A percentile compares a stretch with the other conserved stretches of the same genome.
Evolutionary conservation across 352 stramenopile genomes (phyloP).

Genomic region (Thalassiosira oceanica): DNA sequence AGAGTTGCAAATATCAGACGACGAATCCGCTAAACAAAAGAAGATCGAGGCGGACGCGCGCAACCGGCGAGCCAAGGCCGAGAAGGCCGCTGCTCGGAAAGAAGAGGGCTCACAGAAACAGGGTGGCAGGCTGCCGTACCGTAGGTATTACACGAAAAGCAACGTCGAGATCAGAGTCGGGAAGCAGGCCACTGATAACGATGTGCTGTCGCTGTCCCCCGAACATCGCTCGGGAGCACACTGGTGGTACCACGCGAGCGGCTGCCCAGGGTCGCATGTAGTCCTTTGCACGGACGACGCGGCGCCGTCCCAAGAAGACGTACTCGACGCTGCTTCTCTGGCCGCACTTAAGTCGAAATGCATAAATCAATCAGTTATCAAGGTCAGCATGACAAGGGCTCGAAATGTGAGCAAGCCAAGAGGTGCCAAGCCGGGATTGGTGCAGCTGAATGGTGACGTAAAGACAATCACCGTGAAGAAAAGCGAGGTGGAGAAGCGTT

Average conservation of each 20-base stretch:
- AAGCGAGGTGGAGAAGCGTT: slow-evolving; percentile 60
- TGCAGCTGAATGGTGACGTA: slow-evolving; percentile 69
- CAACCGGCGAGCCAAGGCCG: slow-evolving; percentile 47
- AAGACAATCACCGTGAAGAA: slow-evolving; percentile 74
- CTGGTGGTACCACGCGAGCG: slow-evolving; percentile 81
- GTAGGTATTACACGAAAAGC: slow-evolving; percentile 60
- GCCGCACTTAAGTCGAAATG: slow-evolving; percentile 77
- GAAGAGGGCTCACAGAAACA: slow-evolving; percentile 3
- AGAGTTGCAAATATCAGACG: slow-evolving; percentile 65
- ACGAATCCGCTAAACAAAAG: slow-evolving; percentile 31
- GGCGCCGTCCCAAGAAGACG: slow-evolving; percentile 55
- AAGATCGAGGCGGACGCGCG: slow-evolving; percentile 55
- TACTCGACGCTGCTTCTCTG: slow-evolving; percentile 72
- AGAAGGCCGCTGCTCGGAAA: slow-evolving; percentile 12
- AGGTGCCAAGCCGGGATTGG: slow-evolving; percentile 71
- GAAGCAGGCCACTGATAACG: slow-evolving; percentile 78
- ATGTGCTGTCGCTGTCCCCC: slow-evolving; percentile 65
- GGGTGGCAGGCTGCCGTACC: slow-evolving; percentile 63
- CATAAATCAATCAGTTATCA: slow-evolving; percentile 66
- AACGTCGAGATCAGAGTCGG: slow-evolving; percentile 75
- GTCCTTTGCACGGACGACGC: slow-evolving; percentile 56
- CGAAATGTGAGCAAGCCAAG: slow-evolving; percentile 78
- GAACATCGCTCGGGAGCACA: slow-evolving; percentile 72
- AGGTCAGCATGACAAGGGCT: slow-evolving; percentile 70
- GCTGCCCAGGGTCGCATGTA: slow-evolving; percentile 78